Conservation (phyloP, 225 moss, liverwort and hornwort species). For the Marchantia polymorpha region DNA sequence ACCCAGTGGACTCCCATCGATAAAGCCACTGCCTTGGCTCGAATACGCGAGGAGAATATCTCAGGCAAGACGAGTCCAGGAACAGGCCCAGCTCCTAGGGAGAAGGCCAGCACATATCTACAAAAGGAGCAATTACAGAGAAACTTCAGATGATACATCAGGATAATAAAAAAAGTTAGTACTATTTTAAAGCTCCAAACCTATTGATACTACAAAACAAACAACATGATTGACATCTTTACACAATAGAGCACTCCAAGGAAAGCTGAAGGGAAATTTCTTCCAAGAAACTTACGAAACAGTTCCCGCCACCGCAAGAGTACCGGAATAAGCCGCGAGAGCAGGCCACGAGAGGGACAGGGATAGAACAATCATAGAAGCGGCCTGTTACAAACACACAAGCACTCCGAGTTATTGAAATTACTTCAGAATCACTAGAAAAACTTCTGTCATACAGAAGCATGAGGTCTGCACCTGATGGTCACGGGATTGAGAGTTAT, state of each 20-base stretch:
- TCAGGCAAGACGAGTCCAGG: constrained; percentile 89
- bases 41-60: constrained; percentile 85
- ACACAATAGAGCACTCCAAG: background rate
- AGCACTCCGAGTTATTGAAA: too few relatives aligned
- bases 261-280: background rate
- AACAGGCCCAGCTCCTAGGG: constrained; percentile 88
- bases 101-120: constrained; percentile 85
- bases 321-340: constrained; percentile 68
- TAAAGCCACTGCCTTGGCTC: constrained; percentile 83
- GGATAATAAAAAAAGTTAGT: too few relatives aligned
- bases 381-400: constrained; percentile 46
- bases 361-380: constrained; percentile 77
- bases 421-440: too few relatives aligned
- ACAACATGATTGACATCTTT: background rate
- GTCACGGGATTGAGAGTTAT: too few relatives aligned
- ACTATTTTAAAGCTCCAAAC: too few relatives aligned
- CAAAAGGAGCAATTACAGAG: background rate
- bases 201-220: background rate
- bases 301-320: constrained; percentile 84
- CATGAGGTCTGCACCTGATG: too few relatives aligned
- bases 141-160: too few relatives aligned
- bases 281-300: constrained; percentile 63
- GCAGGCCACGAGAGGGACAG: constrained; percentile 83
- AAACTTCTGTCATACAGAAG: too few relatives aligned
- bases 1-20: constrained; percentile 98